Evolutionary conservation across 768 basidiomycete species (phyloP), one percentile per base, ranked within the genome.

Genomic region (Termitomyces bulborhizus): DNA sequence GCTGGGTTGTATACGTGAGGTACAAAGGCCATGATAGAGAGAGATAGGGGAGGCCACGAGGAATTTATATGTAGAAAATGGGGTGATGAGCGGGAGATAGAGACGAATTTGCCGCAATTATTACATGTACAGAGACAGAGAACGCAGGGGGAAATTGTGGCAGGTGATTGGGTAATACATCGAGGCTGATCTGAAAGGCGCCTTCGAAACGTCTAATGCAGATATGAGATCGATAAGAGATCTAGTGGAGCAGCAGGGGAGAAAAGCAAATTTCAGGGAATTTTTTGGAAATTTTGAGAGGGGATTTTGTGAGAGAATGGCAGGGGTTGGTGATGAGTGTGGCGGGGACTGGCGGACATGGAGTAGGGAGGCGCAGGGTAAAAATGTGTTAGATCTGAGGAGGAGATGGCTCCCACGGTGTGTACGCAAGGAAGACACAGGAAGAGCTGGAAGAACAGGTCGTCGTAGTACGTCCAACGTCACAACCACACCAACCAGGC

Each of bases 341-440:
- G 18, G 48, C 51, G 49, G 37, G 9, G 29, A 6, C 24, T 12
- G 31, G 39, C 24, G 27, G 53, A 46, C 37, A 37, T 29, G 53
- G 27, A 46, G 6, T 15, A 37, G 18, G 45, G 31, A 12, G 58
- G 63, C 49, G 60, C 47, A 8, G 63, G 55, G 46, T 48, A 15
- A 18, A 27, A 55, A 32, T 26, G 21, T 37, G 57, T 43, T 4
- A 41, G 39, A 50, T 37, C 21, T 47, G 12, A n/a, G 6, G 16
- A 24, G 34, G 43, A 21, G 6, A 55, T 46, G 18, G 27, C 51
- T 70, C 71, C 68, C 71, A 69, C 72, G 71, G 65, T 73, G 69
- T 57, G 45, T 63, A 49, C 69, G 63, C 71, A 66, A 21, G 42
- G 42, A 42, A 42, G 41, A 43, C 42, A 12, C 42, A 32, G 58